These are phyloP conservation scores for Globisporangium spiculum DNA, from an alignment of 352 stramenopile species.

Conservation along the genomic window DNA sequence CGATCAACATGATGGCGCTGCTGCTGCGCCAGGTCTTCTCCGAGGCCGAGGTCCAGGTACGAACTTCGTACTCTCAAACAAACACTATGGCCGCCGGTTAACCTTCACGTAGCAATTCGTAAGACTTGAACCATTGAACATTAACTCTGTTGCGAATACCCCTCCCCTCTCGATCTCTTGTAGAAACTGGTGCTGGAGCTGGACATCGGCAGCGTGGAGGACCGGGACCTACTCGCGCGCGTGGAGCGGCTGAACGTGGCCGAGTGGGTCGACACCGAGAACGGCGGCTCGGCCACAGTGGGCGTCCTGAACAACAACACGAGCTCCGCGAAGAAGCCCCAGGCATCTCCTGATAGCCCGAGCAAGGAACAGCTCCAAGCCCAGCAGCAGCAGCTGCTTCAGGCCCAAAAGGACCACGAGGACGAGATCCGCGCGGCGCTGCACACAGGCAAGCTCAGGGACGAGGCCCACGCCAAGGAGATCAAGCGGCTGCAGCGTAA, in stretches of 20 bases:
- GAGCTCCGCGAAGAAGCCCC: slow-evolving; percentile 2
- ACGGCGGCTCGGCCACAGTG: slow-evolving; percentile 25
- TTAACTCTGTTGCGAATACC: background rate
- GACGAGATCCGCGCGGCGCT: slow-evolving; percentile 59
- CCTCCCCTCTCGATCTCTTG: background rate
- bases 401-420: slow-evolving; percentile 15
- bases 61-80: background rate
- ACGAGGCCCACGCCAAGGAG: slow-evolving; percentile 54
- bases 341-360: background rate
- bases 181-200: slow-evolving; percentile 63
- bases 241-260: slow-evolving; percentile 75
- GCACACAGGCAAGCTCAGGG: slow-evolving; percentile 40
- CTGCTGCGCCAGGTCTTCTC: slow-evolving; percentile 78
- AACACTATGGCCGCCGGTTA: background rate
- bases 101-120: background rate
- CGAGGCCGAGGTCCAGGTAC: slow-evolving; percentile 64
- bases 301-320: slow-evolving; percentile 21
- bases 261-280: slow-evolving; percentile 57
- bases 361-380: slow-evolving; percentile 37
- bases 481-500: slow-evolving; percentile 53
- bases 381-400: slow-evolving; percentile 22
- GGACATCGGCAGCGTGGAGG: slow-evolving; percentile 73
- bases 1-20: slow-evolving; percentile 86
- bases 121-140: background rate
- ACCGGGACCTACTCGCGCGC: slow-evolving; percentile 67